Conservation (phyloP, 345 rosid genomes). For the Syzygium aromaticum region DNA sequence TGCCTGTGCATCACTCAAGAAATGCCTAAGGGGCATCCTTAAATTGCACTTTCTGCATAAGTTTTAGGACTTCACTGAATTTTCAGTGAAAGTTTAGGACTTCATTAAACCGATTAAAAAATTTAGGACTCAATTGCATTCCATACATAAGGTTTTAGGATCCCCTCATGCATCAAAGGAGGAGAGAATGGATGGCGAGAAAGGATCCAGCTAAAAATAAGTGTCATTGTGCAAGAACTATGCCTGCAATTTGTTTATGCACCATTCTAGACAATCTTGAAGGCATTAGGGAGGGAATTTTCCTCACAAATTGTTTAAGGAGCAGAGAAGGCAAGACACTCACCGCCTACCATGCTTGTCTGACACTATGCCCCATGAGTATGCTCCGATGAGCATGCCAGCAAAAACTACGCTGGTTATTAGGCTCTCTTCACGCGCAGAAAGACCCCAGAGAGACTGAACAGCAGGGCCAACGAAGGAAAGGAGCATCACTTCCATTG, state of each 20-base stretch:
- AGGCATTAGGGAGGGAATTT: not conserved
- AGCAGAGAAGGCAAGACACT: not conserved
- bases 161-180: no score
- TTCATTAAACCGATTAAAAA: not conserved
- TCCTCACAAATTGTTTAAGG: not conserved
- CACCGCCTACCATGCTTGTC: conserved; percentile 85
- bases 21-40: not conserved
- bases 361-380: conserved; percentile 83
- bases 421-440: conserved; percentile 59
- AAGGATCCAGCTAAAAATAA: no score
- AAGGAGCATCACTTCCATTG: conserved; percentile 97
- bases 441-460: conserved; percentile 59
- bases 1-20: not conserved
- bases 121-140: not conserved
- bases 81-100: not conserved
- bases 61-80: not conserved
- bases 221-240: not conserved
- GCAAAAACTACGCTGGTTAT: conserved; percentile 73
- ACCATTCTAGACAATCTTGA: not conserved
- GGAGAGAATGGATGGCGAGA: no score
- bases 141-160: no score
- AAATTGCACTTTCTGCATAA: not conserved
- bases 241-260: not conserved
- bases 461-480: conserved; percentile 85
- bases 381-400: conserved; percentile 87